Evolutionary conservation across 2,329 filamentous ascomycete genomes (phyloP).

Genomic region (Colletotrichum navitas): DNA sequence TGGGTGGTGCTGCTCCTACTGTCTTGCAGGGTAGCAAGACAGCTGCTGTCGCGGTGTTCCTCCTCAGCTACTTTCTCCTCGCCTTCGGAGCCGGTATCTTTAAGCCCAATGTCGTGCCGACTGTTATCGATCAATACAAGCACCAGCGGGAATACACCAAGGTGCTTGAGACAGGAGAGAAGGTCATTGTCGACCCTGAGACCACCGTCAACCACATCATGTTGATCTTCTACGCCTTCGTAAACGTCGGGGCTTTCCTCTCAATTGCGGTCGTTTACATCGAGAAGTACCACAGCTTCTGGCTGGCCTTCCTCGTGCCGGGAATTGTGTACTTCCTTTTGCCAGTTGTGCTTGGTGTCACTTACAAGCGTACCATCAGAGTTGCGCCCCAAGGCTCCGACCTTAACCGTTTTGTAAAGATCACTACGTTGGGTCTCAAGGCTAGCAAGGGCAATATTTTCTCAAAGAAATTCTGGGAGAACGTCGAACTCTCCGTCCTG

Average conservation of each 20-base stretch:
- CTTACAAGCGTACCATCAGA: constrained; percentile 68
- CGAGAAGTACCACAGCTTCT: constrained; percentile 65
- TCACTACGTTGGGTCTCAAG: constrained; percentile 67
- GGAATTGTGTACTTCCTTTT: constrained; percentile 69
- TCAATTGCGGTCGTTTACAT: constrained; percentile 65
- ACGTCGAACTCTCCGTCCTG: constrained; percentile 67
- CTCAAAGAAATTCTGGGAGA: constrained; percentile 68
- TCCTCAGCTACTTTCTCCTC: constrained; percentile 70
- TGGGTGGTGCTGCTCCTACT: constrained; percentile 66
- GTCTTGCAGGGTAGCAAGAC: constrained; percentile 60
- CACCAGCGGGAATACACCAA: constrained; percentile 53
- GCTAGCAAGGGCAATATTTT: constrained; percentile 65
- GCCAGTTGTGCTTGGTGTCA: constrained; percentile 68
- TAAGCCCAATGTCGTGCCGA: constrained; percentile 79
- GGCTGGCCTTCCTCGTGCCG: constrained; percentile 61
- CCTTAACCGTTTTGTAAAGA: constrained; percentile 68
- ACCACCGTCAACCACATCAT: constrained; percentile 75
- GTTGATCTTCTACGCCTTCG: constrained; percentile 71
- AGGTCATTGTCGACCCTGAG: constrained; percentile 77
- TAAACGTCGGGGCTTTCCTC: constrained; percentile 67
- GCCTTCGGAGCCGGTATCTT: constrained; percentile 75
- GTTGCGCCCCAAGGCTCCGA: constrained; percentile 75
- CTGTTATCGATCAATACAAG: constrained; percentile 75
- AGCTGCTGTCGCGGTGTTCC: constrained; percentile 66
- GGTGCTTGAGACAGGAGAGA: constrained; percentile 68